These are phyloP conservation scores for Drosera spatulata DNA, from an alignment of 179 eudicot species.

Conservation along the genomic window DNA sequence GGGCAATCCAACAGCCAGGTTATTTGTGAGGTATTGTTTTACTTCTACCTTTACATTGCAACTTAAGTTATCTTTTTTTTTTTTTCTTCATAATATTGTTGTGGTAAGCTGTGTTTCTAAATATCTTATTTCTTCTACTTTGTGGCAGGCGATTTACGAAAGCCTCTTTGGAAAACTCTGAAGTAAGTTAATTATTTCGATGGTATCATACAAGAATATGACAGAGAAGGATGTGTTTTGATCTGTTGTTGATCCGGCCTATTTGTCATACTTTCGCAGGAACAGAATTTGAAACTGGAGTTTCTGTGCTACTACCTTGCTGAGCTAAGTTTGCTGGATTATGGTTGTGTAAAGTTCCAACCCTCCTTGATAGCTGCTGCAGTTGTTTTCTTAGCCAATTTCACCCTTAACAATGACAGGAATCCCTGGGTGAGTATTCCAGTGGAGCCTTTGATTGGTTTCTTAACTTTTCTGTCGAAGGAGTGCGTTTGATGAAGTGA, in stretches of 20 bases:
- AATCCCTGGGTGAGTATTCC: constrained; percentile 30
- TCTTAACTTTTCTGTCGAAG: background rate
- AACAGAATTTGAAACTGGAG: constrained; percentile 20
- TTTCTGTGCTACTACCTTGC: constrained; percentile 31
- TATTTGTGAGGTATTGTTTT: constrained; percentile 24
- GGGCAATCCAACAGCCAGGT: constrained; percentile 34
- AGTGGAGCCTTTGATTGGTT: background rate
- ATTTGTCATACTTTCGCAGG: constrained; percentile 13
- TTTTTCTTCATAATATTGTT: too few relatives aligned
- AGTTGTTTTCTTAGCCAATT: constrained; percentile 22
- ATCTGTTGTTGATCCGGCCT: background rate
- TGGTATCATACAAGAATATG: too few relatives aligned
- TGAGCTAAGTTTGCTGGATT: constrained; percentile 34
- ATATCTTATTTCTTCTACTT: too few relatives aligned
- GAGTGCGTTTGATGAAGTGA: background rate
- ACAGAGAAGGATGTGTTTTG: too few relatives aligned
- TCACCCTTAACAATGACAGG: constrained; percentile 16
- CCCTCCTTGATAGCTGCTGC: constrained; percentile 33
- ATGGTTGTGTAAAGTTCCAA: constrained; percentile 23
- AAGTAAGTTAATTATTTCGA: too few relatives aligned
- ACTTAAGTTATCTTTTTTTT: too few relatives aligned
- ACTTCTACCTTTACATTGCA: too few relatives aligned
- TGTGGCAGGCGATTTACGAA: too few relatives aligned
- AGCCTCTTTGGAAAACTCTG: too few relatives aligned
- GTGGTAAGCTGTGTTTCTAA: too few relatives aligned